These are phyloP conservation scores for Aspergillus nanangensis DNA, from an alignment of 495 filamentous ascomycete species.

Conservation along the genomic window DNA sequence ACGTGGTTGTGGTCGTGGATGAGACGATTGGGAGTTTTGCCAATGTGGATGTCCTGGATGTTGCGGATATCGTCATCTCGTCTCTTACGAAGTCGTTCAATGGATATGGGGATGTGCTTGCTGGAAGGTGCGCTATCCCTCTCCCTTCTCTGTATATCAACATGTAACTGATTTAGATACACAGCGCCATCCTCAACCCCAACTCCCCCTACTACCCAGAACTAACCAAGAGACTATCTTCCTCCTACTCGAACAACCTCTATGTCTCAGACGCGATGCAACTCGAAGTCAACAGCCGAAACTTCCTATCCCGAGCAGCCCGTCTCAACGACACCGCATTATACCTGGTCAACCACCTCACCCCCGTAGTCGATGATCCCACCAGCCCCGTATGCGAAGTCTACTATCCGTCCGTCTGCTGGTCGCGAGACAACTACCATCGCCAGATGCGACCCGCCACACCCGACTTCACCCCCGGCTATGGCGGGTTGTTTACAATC, in stretches of 20 bases:
- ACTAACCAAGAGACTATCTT: too few species aligned
- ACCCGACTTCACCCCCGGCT: conserved; percentile 22
- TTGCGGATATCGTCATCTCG: conserved; percentile 23
- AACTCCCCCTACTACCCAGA: conserved; percentile 11
- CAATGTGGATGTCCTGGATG: conserved; percentile 36
- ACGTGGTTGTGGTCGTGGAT: conserved; percentile 43
- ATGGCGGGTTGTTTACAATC: conserved; percentile 30
- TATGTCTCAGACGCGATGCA: conserved; percentile 14
- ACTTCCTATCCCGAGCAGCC: conserved; percentile 11
- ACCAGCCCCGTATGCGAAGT: conserved; percentile 22
- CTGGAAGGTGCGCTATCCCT: too few species aligned
- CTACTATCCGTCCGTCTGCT: conserved; percentile 29
- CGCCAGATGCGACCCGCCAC: conserved; percentile 23
- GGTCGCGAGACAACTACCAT: conserved; percentile 26
- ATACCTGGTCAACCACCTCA: conserved; percentile 30
- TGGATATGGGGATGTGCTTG: conserved; percentile 26
- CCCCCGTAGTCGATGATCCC: conserved; percentile 11
- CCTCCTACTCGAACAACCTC: conserved; percentile 15
- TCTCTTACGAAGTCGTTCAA: conserved; percentile 31
- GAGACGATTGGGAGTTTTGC: conserved; percentile 47
- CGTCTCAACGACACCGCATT: conserved; percentile 13
- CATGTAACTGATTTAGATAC: too few species aligned
- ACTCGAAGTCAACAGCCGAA: conserved; percentile 19
- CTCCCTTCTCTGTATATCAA: too few species aligned
- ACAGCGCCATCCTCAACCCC: conserved; percentile 13